Conservation (phyloP, 2,329 filamentous ascomycete species). For the Alternaria arborescens region DNA sequence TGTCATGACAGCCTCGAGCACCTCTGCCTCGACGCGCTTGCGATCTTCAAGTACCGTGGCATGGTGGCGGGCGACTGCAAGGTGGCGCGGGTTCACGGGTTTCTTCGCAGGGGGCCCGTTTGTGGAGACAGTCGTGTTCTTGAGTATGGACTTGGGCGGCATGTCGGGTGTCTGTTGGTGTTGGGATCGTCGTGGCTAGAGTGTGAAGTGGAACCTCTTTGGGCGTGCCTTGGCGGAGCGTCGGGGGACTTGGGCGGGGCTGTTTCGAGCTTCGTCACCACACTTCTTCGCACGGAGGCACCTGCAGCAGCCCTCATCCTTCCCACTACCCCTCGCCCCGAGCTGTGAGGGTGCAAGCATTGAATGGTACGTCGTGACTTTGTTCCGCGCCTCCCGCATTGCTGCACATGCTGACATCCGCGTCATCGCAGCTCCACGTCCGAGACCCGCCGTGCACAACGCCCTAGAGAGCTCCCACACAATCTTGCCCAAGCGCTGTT, state of each 20-base stretch:
- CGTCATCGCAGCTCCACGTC: slow-evolving; percentile 26
- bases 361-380: slow-evolving; percentile 9
- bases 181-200: slow-evolving; percentile 15
- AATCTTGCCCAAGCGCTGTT: slow-evolving; percentile 11
- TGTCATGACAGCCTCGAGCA: slow-evolving; percentile 74
- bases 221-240: slow-evolving; percentile 18
- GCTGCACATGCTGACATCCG: slow-evolving; percentile 22
- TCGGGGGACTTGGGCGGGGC: slow-evolving; percentile 24
- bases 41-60: slow-evolving; percentile 82
- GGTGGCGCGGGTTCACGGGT: slow-evolving; percentile 53
- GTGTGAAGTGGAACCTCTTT: slow-evolving; percentile 15
- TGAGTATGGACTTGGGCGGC: slow-evolving; percentile 58
- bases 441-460: slow-evolving; percentile 22
- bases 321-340: slow-evolving; percentile 16
- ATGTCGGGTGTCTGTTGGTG: slow-evolving; percentile 28
- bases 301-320: slow-evolving; percentile 21
- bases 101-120: slow-evolving; percentile 32
- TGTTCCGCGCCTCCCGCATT: slow-evolving; percentile 22
- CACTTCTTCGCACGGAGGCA: slow-evolving; percentile 19
- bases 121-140: slow-evolving; percentile 32
- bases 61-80: slow-evolving; percentile 80
- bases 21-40: slow-evolving; percentile 77
- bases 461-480: slow-evolving; percentile 8
- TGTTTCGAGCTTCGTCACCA: slow-evolving; percentile 31
- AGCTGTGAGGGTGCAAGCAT: slow-evolving; percentile 22